Evolutionary conservation across 306 rosid species (phyloP).

Genomic region (Vigna mungo): DNA sequence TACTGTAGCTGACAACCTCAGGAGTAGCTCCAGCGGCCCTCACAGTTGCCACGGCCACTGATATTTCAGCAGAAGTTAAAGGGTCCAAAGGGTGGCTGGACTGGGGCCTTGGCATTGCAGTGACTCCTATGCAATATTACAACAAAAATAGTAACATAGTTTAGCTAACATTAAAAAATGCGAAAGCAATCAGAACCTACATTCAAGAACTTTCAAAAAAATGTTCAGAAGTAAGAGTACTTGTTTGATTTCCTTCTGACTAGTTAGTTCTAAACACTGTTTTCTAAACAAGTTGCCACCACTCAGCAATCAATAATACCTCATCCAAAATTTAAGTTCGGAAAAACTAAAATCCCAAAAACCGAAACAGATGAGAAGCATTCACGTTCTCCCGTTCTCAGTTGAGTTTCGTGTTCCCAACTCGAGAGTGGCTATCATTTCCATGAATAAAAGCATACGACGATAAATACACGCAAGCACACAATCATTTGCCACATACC

Average conservation of each 20-base stretch:
- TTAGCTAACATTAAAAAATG: background rate
- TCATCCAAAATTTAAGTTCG: background rate
- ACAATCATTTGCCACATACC: background rate
- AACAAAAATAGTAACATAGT: slow-evolving; percentile 4
- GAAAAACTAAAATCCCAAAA: background rate
- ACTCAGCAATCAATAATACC: background rate
- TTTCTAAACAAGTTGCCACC: background rate
- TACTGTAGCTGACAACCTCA: slow-evolving; percentile 60
- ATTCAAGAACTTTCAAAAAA: slow-evolving; percentile 2
- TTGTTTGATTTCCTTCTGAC: background rate
- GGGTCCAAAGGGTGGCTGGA: slow-evolving; percentile 94
- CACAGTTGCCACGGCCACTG: slow-evolving; percentile 91
- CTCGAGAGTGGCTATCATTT: background rate
- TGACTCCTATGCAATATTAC: slow-evolving; percentile 56
- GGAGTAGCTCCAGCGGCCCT: slow-evolving; percentile 96
- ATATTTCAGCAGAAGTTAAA: slow-evolving; percentile 81
- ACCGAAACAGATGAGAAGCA: background rate
- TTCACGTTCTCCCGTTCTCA: background rate
- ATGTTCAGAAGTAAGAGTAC: background rate
- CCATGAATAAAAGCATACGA: background rate
- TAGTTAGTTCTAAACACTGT: background rate
- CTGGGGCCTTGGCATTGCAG: slow-evolving; percentile 75
- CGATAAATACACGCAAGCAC: slow-evolving; percentile 25
- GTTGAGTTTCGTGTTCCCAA: background rate
- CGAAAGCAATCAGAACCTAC: slow-evolving; percentile 27